Percentiles rank a stretch among this genome's conserved stretches.
phyloP scores from a whole-genome alignment of 148 eudicot species.

The Agrostemma githago region DNA sequence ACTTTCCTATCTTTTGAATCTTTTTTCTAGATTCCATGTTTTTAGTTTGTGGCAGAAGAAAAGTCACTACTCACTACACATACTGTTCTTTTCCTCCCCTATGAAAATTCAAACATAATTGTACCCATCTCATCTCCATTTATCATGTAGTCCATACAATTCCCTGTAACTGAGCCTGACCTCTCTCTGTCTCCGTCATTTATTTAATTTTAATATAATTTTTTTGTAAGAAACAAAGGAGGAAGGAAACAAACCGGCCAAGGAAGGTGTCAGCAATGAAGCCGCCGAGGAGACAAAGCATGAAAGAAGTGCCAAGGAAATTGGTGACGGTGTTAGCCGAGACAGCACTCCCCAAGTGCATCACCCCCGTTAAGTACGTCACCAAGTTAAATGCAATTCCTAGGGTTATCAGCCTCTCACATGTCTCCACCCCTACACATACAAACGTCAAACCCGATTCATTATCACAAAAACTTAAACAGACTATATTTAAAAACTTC shows the following conservation, averaged over 20 bases:
- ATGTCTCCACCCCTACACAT: constrained; percentile 56
- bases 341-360: constrained; percentile 82
- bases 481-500: too few species aligned
- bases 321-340: constrained; percentile 87
- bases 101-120: neutral
- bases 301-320: constrained; percentile 87
- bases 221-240: too few species aligned
- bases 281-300: constrained; percentile 86
- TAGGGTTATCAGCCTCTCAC: constrained; percentile 76
- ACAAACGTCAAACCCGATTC: too few species aligned
- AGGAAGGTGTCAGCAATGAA: constrained; percentile 79
- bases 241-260: constrained; percentile 49
- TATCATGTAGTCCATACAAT: too few species aligned
- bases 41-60: neutral
- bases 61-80: too few species aligned
- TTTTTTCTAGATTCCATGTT: constrained; percentile 1
- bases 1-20: neutral
- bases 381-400: constrained; percentile 86
- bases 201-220: too few species aligned
- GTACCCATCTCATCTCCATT: too few species aligned
- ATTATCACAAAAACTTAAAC: too few species aligned
- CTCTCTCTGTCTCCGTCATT: too few species aligned
- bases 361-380: constrained; percentile 74
- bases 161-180: too few species aligned
- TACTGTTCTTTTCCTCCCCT: neutral